phyloP scores from a whole-genome alignment of 495 filamentous ascomycete genomes.

The Paragyromitra xinjiangensis region DNA sequence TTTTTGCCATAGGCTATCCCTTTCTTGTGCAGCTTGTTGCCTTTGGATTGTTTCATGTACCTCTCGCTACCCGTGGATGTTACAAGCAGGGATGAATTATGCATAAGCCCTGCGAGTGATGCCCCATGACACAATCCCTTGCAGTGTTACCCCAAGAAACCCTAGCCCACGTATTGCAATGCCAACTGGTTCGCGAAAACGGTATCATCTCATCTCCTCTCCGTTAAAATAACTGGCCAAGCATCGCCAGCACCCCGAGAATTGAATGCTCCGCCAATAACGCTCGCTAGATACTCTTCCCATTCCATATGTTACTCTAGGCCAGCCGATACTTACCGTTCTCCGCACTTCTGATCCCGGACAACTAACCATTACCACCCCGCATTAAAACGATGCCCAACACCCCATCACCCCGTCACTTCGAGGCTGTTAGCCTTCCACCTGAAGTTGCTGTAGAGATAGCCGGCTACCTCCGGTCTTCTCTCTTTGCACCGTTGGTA shows the following conservation, averaged over 20 bases:
- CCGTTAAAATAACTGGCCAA: constrained; percentile 40
- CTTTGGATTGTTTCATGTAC: constrained; percentile 24
- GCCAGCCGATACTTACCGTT: constrained; percentile 21
- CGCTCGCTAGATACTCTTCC: constrained; percentile 4
- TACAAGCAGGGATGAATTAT: constrained; percentile 39
- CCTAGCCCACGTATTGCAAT: constrained; percentile 43
- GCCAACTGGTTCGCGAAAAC: constrained; percentile 33
- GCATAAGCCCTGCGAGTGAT: constrained; percentile 39
- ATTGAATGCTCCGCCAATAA: constrained; percentile 33
- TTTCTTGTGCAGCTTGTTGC: neutral
- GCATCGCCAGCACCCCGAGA: constrained; percentile 13
- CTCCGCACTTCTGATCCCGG: constrained; percentile 17
- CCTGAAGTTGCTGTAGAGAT: constrained; percentile 55
- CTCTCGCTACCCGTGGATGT: constrained; percentile 11
- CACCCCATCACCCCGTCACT: constrained; percentile 39
- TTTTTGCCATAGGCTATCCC: neutral
- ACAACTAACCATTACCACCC: constrained; percentile 20
- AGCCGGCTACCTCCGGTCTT: constrained; percentile 55
- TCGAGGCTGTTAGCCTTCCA: constrained; percentile 49
- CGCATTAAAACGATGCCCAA: constrained; percentile 45
- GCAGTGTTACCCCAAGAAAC: constrained; percentile 22
- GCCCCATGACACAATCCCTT: constrained; percentile 34
- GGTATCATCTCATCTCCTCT: constrained; percentile 47
- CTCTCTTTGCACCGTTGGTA: constrained; percentile 56
- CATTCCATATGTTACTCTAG: constrained; percentile 29